These are phyloP conservation scores for Cladosporium sp. DNA, from an alignment of 2,329 filamentous ascomycete genomes.

Conservation along the genomic window DNA sequence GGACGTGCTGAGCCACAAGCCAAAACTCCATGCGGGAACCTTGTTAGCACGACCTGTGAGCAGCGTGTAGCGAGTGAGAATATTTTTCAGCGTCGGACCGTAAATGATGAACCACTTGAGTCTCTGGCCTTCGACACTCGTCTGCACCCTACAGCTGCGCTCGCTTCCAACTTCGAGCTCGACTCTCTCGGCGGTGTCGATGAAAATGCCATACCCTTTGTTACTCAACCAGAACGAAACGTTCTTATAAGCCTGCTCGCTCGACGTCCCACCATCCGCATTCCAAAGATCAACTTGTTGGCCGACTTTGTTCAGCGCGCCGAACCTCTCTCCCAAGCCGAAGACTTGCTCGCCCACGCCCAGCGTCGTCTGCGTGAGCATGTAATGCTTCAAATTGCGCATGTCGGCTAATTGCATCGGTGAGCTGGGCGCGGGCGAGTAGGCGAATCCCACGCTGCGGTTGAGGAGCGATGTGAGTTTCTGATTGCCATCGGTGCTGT, in stretches of 20 bases:
- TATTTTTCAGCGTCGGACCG: constrained; percentile 66
- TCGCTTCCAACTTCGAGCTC: constrained; percentile 73
- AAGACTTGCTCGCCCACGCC: constrained; percentile 62
- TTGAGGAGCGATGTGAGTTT: constrained; percentile 52
- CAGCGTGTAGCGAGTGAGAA: constrained; percentile 62
- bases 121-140: constrained; percentile 63
- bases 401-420: constrained; percentile 53
- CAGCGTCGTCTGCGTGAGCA: constrained; percentile 44
- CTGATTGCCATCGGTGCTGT: constrained; percentile 47
- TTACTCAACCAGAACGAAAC: constrained; percentile 66
- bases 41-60: constrained; percentile 63
- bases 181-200: constrained; percentile 65
- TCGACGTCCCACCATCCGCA: constrained; percentile 60
- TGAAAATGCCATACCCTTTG: constrained; percentile 72
- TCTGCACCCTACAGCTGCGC: constrained; percentile 66
- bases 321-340: constrained; percentile 72
- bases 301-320: constrained; percentile 71
- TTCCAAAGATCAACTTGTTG: constrained; percentile 65
- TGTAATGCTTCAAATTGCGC: constrained; percentile 37
- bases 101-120: constrained; percentile 73
- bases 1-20: constrained; percentile 71
- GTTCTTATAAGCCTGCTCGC: constrained; percentile 70
- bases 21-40: constrained; percentile 71
- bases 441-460: constrained; percentile 56
- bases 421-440: constrained; percentile 50